Conservation (phyloP, 2,329 filamentous ascomycete species). For the Fusarium goolgardi region DNA sequence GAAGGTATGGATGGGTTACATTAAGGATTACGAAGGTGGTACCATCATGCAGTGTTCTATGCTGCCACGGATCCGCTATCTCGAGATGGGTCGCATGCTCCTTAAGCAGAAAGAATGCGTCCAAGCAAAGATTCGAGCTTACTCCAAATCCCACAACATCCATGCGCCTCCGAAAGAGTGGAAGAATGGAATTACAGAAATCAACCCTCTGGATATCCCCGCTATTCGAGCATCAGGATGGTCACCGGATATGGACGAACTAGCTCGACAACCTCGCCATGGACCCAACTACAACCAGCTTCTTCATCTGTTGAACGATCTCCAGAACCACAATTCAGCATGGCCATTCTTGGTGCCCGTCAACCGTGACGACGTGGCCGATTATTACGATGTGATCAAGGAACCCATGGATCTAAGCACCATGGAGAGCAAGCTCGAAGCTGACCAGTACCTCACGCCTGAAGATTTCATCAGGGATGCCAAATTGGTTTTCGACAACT, state of each 20-base stretch:
- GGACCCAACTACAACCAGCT: constrained; percentile 97
- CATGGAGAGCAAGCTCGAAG: constrained; percentile 96
- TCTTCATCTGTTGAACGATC: constrained; percentile 89
- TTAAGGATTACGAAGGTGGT: constrained; percentile 98
- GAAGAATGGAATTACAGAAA: constrained; percentile 77
- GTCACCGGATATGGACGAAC: constrained; percentile 97
- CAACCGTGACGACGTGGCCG: constrained; percentile 94
- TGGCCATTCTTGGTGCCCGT: constrained; percentile 97
- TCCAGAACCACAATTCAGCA: constrained; percentile 91
- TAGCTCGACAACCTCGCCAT: constrained; percentile 93
- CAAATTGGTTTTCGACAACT: constrained; percentile 92
- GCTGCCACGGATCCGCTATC: constrained; percentile 93
- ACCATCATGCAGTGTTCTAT: constrained; percentile 99
- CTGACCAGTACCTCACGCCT: constrained; percentile 88
- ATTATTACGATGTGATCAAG: constrained; percentile 98
- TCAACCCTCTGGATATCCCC: constrained; percentile 86
- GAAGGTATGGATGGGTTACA: constrained; percentile 98
- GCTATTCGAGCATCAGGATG: constrained; percentile 94
- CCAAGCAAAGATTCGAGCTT: constrained; percentile 92
- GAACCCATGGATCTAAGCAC: constrained; percentile 96
- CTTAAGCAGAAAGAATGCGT: constrained; percentile 97
- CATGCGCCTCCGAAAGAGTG: constrained; percentile 88
- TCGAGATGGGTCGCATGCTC: constrained; percentile 92
- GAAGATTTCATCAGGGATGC: constrained; percentile 94
- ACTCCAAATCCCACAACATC: constrained; percentile 87